Evolutionary conservation across 106 monocot genomes (phyloP), one percentile per base, ranked within the genome.

Genomic region (Phalaenopsis aphrodite): DNA sequence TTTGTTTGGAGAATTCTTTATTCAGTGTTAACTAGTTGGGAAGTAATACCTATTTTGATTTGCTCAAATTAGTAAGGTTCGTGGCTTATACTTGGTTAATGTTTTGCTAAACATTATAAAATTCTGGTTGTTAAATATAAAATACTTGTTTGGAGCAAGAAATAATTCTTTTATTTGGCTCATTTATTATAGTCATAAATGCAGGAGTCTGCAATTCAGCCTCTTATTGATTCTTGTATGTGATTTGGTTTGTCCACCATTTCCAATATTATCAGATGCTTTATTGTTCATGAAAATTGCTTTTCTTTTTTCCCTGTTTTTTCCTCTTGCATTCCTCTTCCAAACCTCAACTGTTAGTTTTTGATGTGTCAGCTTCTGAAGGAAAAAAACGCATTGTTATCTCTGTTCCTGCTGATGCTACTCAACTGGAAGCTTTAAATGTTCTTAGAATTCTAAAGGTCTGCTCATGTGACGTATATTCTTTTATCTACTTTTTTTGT

Each of bases 381-480:
- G 74, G 56, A 81, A 85, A 75, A 68, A 93, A 81, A 73, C 82
- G 41, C 41, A 77, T 86, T 14, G 47, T 80, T 77, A 68, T 86
- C 78, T 48, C 86, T 42, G 88, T 88, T 76, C 75, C 87, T 78
- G 81, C 85, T 85, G 96, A 96, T 88, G 56, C 90, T 18, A 77
- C 80, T 36, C 96, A 96, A 77, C 81, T 87, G 56, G 88, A 93
- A 82, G 93, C 96, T 81, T 24, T 96, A 41, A 76, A 79, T 81
- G 41, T 88, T 43, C 83, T 96, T 45, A 87, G 90, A 83, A 93
- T 85, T 67, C 85, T 96, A 42, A 87, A 91, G 96, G 96, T 96
- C 79, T 74, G 43, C 74, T 18, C 45, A 45, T 74, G 43, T n/a
- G 21, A 45, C 74, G 45, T 5, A 38, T 42, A 72, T 74, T 45